Percentiles rank a stretch among this genome's conserved stretches.
Evolutionary conservation across 225 moss, liverwort and hornwort species (phyloP).

Genomic region (Neckera pumila): DNA sequence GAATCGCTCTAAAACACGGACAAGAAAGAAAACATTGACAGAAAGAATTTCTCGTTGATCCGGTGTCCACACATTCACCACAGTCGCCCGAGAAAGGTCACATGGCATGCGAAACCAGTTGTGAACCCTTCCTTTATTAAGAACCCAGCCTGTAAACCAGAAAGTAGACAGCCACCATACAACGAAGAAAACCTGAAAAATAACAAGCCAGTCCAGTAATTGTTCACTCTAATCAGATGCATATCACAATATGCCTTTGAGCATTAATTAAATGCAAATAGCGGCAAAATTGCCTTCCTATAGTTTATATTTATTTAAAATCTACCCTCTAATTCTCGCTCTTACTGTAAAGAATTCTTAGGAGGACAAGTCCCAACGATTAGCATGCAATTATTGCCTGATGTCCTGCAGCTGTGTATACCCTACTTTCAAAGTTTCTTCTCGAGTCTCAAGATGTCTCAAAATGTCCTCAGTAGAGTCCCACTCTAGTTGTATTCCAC

Average conservation of each 20-base stretch:
- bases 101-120: conserved; percentile 71
- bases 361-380: not conserved
- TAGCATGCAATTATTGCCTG: not conserved
- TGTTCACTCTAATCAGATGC: not conserved
- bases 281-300: not conserved
- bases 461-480: not conserved
- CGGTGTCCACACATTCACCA: conserved; percentile 53
- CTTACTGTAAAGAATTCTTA: not conserved
- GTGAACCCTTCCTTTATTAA: conserved; percentile 65
- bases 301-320: too few species aligned
- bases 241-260: not conserved
- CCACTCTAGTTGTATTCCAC: not conserved
- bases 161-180: conserved; percentile 75
- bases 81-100: conserved; percentile 42
- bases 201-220: not conserved
- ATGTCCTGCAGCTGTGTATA: not conserved
- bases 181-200: conserved; percentile 59
- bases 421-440: not conserved
- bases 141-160: conserved; percentile 67
- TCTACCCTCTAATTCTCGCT: not conserved
- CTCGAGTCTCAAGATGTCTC: not conserved
- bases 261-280: not conserved
- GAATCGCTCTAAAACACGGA: conserved; percentile 23
- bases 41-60: conserved; percentile 50
- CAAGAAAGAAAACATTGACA: conserved; percentile 47